Conservation (phyloP, 1,139 yeast species). For the Saccharomyces hybrid region DNA sequence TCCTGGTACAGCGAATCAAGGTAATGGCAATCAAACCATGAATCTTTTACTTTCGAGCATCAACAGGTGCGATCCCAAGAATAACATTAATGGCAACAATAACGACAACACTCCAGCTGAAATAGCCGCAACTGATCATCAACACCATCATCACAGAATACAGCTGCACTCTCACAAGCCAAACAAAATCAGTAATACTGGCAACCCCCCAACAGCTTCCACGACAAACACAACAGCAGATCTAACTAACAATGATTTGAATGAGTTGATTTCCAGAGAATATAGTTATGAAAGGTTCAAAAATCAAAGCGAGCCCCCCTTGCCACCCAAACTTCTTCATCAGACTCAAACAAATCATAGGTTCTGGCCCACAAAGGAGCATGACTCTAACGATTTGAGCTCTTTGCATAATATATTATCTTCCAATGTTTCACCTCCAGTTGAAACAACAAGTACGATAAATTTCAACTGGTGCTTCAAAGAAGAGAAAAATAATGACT, state of each 20-base stretch:
- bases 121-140: constrained; percentile 9
- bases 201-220: neutral
- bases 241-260: neutral
- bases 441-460: constrained; percentile 20
- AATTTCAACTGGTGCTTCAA: constrained; percentile 36
- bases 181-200: constrained; percentile 3
- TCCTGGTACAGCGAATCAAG: neutral
- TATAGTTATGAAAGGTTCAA: constrained; percentile 12
- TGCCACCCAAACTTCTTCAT: neutral
- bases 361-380: neutral
- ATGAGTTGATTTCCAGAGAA: neutral
- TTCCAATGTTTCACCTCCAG: neutral
- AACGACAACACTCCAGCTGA: neutral
- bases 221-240: neutral
- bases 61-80: neutral
- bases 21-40: neutral
- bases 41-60: neutral
- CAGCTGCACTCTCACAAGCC: constrained; percentile 31
- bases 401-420: neutral
- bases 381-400: neutral
- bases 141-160: constrained; percentile 35
- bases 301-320: neutral
- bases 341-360: constrained; percentile 1
- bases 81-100: neutral
- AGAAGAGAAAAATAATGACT: constrained; percentile 15